Percentiles rank a stretch among this genome's conserved stretches.
These are phyloP conservation scores for Thinopyrum elongatum DNA, from an alignment of 176 grass and related monocot genomes.

Conservation along the genomic window DNA sequence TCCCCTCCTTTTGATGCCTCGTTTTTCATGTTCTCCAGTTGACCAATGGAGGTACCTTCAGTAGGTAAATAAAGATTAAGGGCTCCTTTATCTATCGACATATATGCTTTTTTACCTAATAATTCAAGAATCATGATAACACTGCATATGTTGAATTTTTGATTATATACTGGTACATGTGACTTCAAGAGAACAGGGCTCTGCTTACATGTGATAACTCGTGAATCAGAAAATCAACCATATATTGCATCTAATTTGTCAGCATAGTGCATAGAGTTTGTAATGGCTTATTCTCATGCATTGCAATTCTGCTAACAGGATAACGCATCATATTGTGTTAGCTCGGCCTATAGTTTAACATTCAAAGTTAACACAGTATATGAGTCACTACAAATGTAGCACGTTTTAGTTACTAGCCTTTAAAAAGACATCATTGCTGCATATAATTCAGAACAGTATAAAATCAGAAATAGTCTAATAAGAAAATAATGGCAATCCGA, in stretches of 20 bases:
- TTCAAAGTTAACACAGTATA: background rate
- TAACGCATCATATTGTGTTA: background rate
- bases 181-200: background rate
- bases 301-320: background rate
- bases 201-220: background rate
- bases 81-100: background rate
- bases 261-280: background rate
- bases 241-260: background rate
- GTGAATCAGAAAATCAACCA: background rate
- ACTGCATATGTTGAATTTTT: background rate
- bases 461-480: background rate
- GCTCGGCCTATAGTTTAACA: background rate
- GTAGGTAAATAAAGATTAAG: conserved; percentile 11
- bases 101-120: background rate
- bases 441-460: background rate
- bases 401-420: background rate
- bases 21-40: conserved; percentile 8
- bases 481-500: background rate
- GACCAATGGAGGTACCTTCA: conserved; percentile 31
- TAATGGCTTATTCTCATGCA: background rate
- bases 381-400: background rate
- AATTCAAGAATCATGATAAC: background rate
- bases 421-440: background rate
- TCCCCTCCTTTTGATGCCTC: background rate
- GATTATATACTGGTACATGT: background rate